Conservation (phyloP, 2,329 filamentous ascomycete species). For the Grosmannia huntii region DNA sequence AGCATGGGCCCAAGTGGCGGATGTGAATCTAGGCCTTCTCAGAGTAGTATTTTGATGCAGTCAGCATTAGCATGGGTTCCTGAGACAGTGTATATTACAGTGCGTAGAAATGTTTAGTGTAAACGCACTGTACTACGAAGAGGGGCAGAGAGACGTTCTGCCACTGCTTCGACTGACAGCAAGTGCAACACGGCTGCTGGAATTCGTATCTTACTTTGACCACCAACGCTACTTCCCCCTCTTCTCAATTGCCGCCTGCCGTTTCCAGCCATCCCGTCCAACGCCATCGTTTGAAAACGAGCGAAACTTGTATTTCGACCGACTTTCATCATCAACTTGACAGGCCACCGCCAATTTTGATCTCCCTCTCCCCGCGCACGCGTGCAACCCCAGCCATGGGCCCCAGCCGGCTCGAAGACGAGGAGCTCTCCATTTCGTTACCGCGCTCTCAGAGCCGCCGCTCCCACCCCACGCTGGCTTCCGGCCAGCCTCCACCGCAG, state of each 20-base stretch:
- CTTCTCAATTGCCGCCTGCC: neutral
- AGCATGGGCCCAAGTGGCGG: too few relatives aligned
- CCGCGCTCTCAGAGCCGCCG: slow-evolving; percentile 52
- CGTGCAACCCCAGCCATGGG: slow-evolving; percentile 25
- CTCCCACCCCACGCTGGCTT: slow-evolving; percentile 7
- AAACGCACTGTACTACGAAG: neutral
- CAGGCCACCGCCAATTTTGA: neutral
- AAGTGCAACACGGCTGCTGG: neutral
- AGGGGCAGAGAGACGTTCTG: neutral
- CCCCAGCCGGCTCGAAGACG: slow-evolving; percentile 56
- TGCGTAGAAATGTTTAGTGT: too few relatives aligned
- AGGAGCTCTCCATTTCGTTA: slow-evolving; percentile 70
- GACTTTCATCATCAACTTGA: neutral
- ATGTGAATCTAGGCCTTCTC: too few relatives aligned
- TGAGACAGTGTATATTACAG: too few relatives aligned
- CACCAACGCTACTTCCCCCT: neutral
- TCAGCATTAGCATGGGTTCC: too few relatives aligned
- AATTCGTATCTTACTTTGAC: neutral
- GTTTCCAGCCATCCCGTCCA: neutral
- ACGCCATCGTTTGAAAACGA: neutral
- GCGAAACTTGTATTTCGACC: neutral
- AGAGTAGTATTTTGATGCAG: too few relatives aligned
- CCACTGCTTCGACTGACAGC: neutral
- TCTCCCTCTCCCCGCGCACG: neutral
- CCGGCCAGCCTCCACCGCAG: slow-evolving; percentile 23